phyloP scores from a whole-genome alignment of 192 early-diverging fungal genomes.

The Linnemannia schmuckeri region DNA sequence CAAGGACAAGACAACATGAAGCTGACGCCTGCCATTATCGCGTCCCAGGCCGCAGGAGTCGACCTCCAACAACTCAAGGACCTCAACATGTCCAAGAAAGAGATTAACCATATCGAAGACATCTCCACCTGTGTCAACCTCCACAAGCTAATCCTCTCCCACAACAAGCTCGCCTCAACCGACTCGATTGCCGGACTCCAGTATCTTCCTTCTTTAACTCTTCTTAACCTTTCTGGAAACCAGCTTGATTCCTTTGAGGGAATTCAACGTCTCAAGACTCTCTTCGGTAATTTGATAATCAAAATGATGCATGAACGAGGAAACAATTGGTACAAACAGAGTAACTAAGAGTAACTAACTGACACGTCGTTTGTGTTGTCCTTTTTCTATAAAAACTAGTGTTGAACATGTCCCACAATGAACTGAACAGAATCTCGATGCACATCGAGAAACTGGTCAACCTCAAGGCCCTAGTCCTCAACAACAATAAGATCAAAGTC shows the following conservation, averaged over 20 bases:
- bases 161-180: constrained; percentile 68
- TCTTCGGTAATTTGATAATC: constrained; percentile 64
- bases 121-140: constrained; percentile 72
- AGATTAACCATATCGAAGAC: constrained; percentile 77
- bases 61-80: constrained; percentile 66
- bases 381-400: constrained; percentile 48
- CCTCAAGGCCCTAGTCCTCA: constrained; percentile 85
- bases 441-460: constrained; percentile 67
- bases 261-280: constrained; percentile 65
- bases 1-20: constrained; percentile 53
- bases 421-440: constrained; percentile 69
- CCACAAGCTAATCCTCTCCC: constrained; percentile 71
- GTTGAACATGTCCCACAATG: constrained; percentile 79
- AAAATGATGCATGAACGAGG: neutral
- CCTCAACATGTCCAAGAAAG: constrained; percentile 66
- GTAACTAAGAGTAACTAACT: neutral
- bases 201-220: constrained; percentile 68
- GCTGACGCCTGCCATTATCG: constrained; percentile 62
- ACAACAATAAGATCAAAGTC: constrained; percentile 77
- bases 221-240: constrained; percentile 77
- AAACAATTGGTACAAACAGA: neutral
- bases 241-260: constrained; percentile 68
- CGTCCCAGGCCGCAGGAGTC: constrained; percentile 34
- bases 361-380: neutral
- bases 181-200: constrained; percentile 66